Base-by-base conservation (phyloP, 345 rosid genomes). In the Durio zibethinus region DNA sequence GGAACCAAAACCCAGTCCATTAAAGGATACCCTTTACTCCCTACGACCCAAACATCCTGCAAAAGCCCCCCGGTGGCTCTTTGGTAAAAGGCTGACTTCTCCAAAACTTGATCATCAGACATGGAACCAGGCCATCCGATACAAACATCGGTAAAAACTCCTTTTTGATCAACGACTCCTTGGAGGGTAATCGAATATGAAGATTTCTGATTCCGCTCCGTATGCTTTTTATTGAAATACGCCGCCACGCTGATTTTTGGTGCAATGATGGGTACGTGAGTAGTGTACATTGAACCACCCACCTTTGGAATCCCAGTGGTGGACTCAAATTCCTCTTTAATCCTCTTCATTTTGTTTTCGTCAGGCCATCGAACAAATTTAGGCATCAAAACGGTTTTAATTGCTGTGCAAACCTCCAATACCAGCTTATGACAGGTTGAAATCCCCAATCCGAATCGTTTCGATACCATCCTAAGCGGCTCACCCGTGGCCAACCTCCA, bases 401-500 rank as follows among this genome's bases (percentile, higher is more conserved):
- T 68, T 1, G 73, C 73, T 0, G 54, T 20, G 7, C 73, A 68
- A 25, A 68, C 73, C 73, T 68, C 73, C 54, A 68, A 15, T 2
- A 68, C 73, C 54, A 68, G 36, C 54, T 68, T 68, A 43, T 68
- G 73, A 45, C 73, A 68, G 7, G 73, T 68, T 3, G 73, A 68
- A 3, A 68, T 68, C 36, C 73, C 73, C 36, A 68, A 25, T 4
- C 73, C 73, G 36, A 68, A 68, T 18, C 54, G 54, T 25, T 68
- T 68, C 36, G 73, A 68, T 4, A 68, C 73, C 73, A 68, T 68
- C 73, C 73, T 50, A 25, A 68, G 73, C 35, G 73, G 54, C 20
- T 68, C 73, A 7, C 73, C 73, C 14, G 73, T 68, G 36, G 73
- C 73, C 53, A 68, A 7, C 54, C 73, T 27, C 73, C 73, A 68